Evolutionary conservation across 1,284 basidiomycete genomes (phyloP).

Genomic region (Leccinum pachyderme): DNA sequence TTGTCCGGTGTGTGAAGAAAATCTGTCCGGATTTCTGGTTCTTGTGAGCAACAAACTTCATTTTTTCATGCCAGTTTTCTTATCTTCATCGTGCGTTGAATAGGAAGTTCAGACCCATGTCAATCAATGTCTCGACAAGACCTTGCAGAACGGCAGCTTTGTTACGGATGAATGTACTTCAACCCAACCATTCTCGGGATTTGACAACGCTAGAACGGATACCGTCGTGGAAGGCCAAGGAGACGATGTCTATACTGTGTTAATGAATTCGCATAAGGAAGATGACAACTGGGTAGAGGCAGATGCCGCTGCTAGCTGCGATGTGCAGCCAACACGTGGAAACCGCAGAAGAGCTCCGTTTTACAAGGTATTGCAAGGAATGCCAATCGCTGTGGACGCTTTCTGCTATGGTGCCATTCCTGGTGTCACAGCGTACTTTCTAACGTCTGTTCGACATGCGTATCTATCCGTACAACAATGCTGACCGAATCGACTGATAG

Average conservation of each 20-base stretch:
- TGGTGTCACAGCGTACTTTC: conserved; percentile 82
- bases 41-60: conserved; percentile 30
- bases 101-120: conserved; percentile 50
- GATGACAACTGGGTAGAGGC: conserved; percentile 84
- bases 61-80: not conserved
- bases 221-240: conserved; percentile 35
- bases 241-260: conserved; percentile 58
- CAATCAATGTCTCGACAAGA: conserved; percentile 47
- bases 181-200: not conserved
- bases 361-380: conserved; percentile 94
- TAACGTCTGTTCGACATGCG: conserved; percentile 54
- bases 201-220: conserved; percentile 4
- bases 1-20: conserved; percentile 43
- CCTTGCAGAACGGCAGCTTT: conserved; percentile 1
- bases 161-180: not conserved
- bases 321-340: conserved; percentile 48
- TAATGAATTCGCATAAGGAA: conserved; percentile 83
- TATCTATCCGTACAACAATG: not conserved
- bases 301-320: conserved; percentile 49
- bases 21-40: conserved; percentile 25
- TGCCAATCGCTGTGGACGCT: conserved; percentile 96
- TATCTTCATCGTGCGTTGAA: not conserved
- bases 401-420: conserved; percentile 93
- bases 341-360: conserved; percentile 81
- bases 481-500: conserved; percentile 39